Conservation (phyloP, 192 early-diverging fungal species). For the Funneliformis mosseae region DNA sequence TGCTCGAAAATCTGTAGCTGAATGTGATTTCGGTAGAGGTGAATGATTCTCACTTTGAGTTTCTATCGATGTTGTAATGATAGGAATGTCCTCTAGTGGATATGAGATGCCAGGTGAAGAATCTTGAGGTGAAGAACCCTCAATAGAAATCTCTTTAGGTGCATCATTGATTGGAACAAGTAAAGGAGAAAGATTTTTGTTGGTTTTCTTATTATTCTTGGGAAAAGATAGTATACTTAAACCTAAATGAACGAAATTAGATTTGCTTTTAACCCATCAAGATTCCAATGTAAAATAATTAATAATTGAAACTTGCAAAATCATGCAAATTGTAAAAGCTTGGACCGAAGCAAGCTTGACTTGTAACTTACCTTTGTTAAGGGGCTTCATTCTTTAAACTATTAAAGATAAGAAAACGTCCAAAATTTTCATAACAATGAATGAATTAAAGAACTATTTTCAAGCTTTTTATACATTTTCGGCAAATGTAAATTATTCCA, state of each 20-base stretch:
- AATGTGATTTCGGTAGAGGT: background rate
- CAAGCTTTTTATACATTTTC: background rate
- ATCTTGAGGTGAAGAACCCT: background rate
- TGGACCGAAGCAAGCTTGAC: background rate
- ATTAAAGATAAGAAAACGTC: background rate
- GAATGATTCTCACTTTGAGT: background rate
- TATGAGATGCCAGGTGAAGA: too few relatives aligned
- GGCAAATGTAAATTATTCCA: background rate
- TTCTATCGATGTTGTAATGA: background rate
- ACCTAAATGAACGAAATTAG: background rate
- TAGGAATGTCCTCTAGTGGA: background rate
- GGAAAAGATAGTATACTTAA: constrained; percentile 22
- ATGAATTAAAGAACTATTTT: background rate
- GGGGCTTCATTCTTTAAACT: background rate
- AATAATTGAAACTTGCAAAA: background rate
- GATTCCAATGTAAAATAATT: too few relatives aligned
- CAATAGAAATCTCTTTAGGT: background rate
- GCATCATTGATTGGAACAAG: background rate
- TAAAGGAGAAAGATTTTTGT: constrained; percentile 5
- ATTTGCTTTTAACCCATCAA: background rate
- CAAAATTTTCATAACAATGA: background rate
- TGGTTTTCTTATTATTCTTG: background rate
- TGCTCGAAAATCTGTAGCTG: background rate
- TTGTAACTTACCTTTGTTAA: background rate
- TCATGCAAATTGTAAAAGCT: background rate